These are phyloP conservation scores for Cyclotella cryptica DNA, from an alignment of 108 stramenopile species.

Conservation along the genomic window DNA sequence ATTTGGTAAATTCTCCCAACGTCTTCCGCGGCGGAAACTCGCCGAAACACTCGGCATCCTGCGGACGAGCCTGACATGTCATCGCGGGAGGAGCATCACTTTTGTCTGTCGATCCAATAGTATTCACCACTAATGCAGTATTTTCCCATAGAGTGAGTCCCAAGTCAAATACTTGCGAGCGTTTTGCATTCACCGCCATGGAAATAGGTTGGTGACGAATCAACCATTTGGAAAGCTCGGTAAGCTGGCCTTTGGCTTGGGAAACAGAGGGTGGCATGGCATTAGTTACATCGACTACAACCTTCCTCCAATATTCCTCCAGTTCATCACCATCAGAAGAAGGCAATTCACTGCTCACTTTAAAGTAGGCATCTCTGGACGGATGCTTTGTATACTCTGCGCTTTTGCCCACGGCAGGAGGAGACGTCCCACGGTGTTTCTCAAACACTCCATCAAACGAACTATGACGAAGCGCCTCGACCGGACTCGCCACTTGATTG, in stretches of 20 bases:
- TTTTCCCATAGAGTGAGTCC: slow-evolving; percentile 70
- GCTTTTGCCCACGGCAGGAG: slow-evolving; percentile 36
- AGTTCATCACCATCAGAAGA: slow-evolving; percentile 49
- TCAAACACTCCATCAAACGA: slow-evolving; percentile 79
- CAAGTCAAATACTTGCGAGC: slow-evolving; percentile 58
- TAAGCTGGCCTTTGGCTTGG: slow-evolving; percentile 20
- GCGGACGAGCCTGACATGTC: slow-evolving; percentile 89
- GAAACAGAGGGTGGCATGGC: slow-evolving; percentile 34
- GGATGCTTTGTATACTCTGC: slow-evolving; percentile 62
- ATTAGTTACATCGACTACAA: slow-evolving; percentile 81
- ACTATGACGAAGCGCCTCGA: slow-evolving; percentile 54
- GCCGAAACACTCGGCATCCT: slow-evolving; percentile 90
- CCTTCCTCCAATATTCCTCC: slow-evolving; percentile 85
- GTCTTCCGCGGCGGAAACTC: slow-evolving; percentile 84
- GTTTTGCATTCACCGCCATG: slow-evolving; percentile 76
- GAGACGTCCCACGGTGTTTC: slow-evolving; percentile 57
- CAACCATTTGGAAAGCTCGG: slow-evolving; percentile 57
- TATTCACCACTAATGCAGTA: slow-evolving; percentile 82
- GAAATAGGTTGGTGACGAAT: slow-evolving; percentile 64
- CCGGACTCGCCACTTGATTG: slow-evolving; percentile 42
- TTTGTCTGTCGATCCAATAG: slow-evolving; percentile 72
- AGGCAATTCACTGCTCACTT: slow-evolving; percentile 57
- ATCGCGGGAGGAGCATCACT: slow-evolving; percentile 66
- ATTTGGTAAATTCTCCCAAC: slow-evolving; percentile 73
- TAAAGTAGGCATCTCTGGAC: slow-evolving; percentile 66